Evolutionary conservation across 352 stramenopile genomes (phyloP).

Genomic region (Globisporangium carolinianum): DNA sequence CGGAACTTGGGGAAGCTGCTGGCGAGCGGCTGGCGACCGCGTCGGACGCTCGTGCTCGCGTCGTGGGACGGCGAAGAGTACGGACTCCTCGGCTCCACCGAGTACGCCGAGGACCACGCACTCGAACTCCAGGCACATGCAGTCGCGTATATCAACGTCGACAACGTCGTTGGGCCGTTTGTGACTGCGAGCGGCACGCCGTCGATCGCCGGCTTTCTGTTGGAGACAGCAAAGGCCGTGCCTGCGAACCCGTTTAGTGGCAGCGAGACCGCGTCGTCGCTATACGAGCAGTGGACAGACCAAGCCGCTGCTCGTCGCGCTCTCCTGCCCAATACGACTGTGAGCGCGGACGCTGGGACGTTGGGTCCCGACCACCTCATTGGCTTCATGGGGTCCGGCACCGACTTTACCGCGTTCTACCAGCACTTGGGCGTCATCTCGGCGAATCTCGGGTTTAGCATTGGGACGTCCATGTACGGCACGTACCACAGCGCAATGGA

Average conservation of each 20-base stretch:
- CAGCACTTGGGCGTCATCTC: constrained; percentile 75
- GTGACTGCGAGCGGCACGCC: constrained; percentile 51
- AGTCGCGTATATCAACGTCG: constrained; percentile 83
- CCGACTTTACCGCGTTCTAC: constrained; percentile 71
- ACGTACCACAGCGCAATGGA: constrained; percentile 87
- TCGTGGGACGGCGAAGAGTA: constrained; percentile 88
- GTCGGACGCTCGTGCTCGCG: constrained; percentile 65
- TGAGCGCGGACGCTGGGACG: constrained; percentile 11
- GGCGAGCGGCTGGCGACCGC: constrained; percentile 52
- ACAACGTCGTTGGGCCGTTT: constrained; percentile 51
- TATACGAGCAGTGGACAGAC: constrained; percentile 31
- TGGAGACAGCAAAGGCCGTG: constrained; percentile 44
- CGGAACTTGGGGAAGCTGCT: constrained; percentile 59
- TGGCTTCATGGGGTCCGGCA: constrained; percentile 40
- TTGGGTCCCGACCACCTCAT: constrained; percentile 35
- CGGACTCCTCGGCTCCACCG: constrained; percentile 75
- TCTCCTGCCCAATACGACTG: too few species aligned
- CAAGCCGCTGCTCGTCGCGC: constrained; percentile 19
- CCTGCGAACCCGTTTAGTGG: constrained; percentile 38
- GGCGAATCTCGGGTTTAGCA: constrained; percentile 52
- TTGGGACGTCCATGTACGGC: constrained; percentile 35
- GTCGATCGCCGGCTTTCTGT: constrained; percentile 55
- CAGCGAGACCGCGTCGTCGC: constrained; percentile 16
- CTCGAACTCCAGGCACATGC: constrained; percentile 41
- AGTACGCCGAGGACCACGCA: constrained; percentile 68